Evolutionary conservation across 192 early-diverging fungal genomes (phyloP).

Genomic region (Piromyces sp.): DNA sequence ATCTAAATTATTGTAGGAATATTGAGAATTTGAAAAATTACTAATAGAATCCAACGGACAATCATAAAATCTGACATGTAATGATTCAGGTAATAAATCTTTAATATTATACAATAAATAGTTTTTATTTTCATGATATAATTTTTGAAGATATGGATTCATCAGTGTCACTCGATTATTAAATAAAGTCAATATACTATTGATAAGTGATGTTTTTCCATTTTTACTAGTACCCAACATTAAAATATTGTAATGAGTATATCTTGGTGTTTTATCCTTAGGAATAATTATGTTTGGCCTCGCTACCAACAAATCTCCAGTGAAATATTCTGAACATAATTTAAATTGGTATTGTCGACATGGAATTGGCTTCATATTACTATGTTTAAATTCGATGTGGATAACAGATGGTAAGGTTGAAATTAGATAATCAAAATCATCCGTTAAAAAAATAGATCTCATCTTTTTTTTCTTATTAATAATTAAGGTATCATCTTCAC

Average conservation of each 20-base stretch:
- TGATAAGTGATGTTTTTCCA: neutral
- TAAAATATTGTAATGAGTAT: neutral
- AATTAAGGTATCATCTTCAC: neutral
- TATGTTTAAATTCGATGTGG: neutral
- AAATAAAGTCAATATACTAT: neutral
- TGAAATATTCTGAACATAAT: neutral
- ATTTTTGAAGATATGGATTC: neutral
- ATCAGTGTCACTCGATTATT: neutral
- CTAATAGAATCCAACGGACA: neutral
- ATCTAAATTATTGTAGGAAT: neutral
- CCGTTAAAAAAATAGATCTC: neutral
- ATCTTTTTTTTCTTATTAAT: neutral
- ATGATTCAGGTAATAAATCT: neutral
- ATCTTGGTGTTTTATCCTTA: neutral
- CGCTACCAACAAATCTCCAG: neutral
- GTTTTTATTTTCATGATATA: neutral
- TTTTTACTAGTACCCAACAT: neutral
- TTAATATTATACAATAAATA: neutral
- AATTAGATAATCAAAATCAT: neutral
- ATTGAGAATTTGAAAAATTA: neutral
- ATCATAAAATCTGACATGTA: neutral
- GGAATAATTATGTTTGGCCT: neutral
- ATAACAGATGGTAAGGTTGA: neutral
- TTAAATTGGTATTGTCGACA: neutral
- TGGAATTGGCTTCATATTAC: neutral